Evolutionary conservation across 1,284 basidiomycete species (phyloP).

Genomic region (Ustilago trichophora): DNA sequence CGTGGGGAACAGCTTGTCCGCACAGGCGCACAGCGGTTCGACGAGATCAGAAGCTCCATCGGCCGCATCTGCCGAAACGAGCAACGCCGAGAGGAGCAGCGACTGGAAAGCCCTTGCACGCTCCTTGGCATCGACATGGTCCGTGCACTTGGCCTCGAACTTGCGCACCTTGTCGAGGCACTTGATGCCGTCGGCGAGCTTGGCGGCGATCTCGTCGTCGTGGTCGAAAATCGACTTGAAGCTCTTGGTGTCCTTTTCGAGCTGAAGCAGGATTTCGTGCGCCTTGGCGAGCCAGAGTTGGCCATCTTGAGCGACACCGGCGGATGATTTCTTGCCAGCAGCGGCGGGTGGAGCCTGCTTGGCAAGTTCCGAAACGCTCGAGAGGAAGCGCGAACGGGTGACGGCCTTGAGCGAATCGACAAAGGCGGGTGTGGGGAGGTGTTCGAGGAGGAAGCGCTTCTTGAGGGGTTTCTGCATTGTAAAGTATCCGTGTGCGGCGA

Average conservation of each 20-base stretch:
- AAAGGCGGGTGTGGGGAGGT: conserved; percentile 74
- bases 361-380: conserved; percentile 79
- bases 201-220: conserved; percentile 41
- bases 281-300: conserved; percentile 82
- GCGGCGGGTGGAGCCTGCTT: conserved; percentile 69
- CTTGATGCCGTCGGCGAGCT: conserved; percentile 30
- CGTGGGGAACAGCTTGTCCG: conserved; percentile 48
- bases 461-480: conserved; percentile 76
- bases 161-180: conserved; percentile 51
- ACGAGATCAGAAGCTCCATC: conserved; percentile 66
- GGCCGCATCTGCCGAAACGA: conserved; percentile 68
- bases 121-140: conserved; percentile 17
- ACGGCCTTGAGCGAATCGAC: conserved; percentile 76
- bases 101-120: conserved; percentile 52
- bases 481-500: conserved; percentile 84
- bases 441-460: conserved; percentile 71
- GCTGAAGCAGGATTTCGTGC: conserved; percentile 72
- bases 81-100: conserved; percentile 49
- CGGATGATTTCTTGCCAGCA: conserved; percentile 71
- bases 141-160: conserved; percentile 26
- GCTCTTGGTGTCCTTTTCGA: conserved; percentile 82
- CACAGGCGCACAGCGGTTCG: conserved; percentile 61
- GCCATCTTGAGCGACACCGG: conserved; percentile 76
- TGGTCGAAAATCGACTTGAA: conserved; percentile 57
- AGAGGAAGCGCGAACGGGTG: conserved; percentile 78